phyloP scores from a whole-genome alignment of 2,329 filamentous ascomycete species.

The Laburnicola sp. region DNA sequence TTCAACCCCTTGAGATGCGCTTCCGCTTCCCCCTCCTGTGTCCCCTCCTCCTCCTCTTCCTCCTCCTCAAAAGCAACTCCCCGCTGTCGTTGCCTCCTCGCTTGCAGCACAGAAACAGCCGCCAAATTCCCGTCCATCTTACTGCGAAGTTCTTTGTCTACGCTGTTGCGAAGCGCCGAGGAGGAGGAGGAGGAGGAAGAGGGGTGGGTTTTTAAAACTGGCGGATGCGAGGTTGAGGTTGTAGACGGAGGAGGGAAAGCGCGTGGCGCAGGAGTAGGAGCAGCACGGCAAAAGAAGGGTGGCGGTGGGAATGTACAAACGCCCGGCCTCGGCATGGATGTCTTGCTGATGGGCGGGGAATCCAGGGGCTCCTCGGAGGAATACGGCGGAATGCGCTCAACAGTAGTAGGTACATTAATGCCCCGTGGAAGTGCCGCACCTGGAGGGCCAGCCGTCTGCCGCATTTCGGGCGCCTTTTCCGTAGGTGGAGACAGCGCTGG shows the following conservation, averaged over 20 bases:
- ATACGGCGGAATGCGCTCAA: background rate
- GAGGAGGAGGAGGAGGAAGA: background rate
- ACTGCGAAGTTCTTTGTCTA: background rate
- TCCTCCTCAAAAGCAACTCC: no score
- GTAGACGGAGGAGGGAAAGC: background rate
- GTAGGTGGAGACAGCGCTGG: background rate
- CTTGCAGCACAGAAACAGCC: background rate
- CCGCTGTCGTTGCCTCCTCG: background rate
- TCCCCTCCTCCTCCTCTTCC: no score
- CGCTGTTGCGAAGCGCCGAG: background rate
- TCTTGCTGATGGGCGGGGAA: no score
- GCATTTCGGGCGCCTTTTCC: conserved; percentile 4
- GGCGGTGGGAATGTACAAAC: no score
- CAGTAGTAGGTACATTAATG: background rate
- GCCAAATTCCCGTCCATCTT: background rate
- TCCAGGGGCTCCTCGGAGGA: no score
- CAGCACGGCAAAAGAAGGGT: no score
- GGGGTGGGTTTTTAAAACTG: background rate
- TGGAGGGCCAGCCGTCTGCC: background rate
- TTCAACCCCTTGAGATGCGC: no score
- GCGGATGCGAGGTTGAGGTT: background rate
- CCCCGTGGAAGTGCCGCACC: no score
- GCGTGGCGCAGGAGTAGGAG: no score
- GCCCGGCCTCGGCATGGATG: no score
- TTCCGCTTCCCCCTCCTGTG: no score